Evolutionary conservation across 108 stramenopile species (phyloP).

Genomic region (Skeletonema marinoi): DNA sequence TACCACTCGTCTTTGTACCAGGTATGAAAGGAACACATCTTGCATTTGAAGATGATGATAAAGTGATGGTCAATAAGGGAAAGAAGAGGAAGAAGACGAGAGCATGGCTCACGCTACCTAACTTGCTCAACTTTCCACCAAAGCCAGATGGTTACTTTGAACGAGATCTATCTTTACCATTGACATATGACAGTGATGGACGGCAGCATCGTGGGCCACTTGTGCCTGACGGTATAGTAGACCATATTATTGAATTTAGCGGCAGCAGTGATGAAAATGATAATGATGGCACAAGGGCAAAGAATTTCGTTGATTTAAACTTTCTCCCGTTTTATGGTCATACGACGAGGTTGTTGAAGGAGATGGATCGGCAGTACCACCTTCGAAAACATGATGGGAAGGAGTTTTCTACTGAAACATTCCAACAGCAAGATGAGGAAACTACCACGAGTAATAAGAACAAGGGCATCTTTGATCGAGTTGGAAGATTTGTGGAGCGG

Average conservation of each 20-base stretch:
- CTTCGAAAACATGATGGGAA: constrained; percentile 28
- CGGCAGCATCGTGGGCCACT: constrained; percentile 46
- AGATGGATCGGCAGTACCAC: constrained; percentile 50
- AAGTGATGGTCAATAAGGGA: neutral
- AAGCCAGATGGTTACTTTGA: constrained; percentile 38
- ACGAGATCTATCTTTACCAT: constrained; percentile 52
- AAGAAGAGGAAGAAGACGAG: constrained; percentile 32
- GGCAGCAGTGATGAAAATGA: constrained; percentile 4
- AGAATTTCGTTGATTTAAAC: constrained; percentile 28
- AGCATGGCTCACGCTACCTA: constrained; percentile 40
- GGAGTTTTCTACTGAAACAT: constrained; percentile 26
- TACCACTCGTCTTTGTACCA: constrained; percentile 57
- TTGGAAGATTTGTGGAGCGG: constrained; percentile 40
- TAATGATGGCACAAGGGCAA: constrained; percentile 17
- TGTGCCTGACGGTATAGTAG: constrained; percentile 53
- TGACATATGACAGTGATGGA: constrained; percentile 46
- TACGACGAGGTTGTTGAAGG: constrained; percentile 31
- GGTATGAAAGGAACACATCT: constrained; percentile 65
- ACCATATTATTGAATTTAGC: constrained; percentile 56
- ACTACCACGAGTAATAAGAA: neutral
- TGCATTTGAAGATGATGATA: constrained; percentile 31
- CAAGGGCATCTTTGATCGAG: constrained; percentile 36
- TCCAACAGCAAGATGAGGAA: constrained; percentile 19
- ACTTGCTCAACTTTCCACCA: constrained; percentile 51
- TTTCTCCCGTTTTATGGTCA: constrained; percentile 62